Conservation (phyloP, 1,139 yeast species). For the Taphrina flavorubra region DNA sequence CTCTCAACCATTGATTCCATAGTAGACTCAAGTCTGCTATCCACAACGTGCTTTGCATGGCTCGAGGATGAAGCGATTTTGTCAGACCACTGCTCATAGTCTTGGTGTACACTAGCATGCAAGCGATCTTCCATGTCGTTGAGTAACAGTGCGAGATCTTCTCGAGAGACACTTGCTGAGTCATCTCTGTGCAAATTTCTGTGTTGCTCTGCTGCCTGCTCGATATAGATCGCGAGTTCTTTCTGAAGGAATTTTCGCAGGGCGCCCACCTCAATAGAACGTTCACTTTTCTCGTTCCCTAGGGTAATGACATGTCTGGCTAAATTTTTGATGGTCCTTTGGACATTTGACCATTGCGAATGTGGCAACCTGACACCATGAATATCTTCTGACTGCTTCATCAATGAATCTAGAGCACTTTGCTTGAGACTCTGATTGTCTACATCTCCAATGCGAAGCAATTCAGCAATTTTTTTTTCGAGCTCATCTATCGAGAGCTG, state of each 20-base stretch:
- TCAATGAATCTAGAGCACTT: neutral
- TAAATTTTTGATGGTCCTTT: neutral
- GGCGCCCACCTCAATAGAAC: neutral
- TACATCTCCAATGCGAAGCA: neutral
- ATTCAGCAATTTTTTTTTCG: neutral
- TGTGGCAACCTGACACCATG: neutral
- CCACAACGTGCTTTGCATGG: no score
- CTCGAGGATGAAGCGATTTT: neutral
- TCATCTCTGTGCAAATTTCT: neutral
- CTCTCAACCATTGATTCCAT: conserved; percentile 3
- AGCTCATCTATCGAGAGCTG: neutral
- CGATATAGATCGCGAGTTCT: neutral
- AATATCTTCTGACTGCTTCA: neutral
- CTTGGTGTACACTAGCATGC: neutral
- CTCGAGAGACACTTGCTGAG: neutral
- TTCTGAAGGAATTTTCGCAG: neutral
- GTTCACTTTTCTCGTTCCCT: neutral
- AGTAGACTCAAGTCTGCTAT: conserved; percentile 2
- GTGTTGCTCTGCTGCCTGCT: neutral
- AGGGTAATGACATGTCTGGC: neutral
- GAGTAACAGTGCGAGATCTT: neutral
- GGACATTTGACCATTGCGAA: neutral
- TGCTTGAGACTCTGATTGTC: neutral
- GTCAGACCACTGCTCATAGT: neutral
- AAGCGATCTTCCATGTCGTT: neutral